A percentile compares a stretch with the other conserved stretches of the same genome.
Conservation (phyloP, 2,329 filamentous ascomycete genomes). For the Ascochyta pisi region DNA sequence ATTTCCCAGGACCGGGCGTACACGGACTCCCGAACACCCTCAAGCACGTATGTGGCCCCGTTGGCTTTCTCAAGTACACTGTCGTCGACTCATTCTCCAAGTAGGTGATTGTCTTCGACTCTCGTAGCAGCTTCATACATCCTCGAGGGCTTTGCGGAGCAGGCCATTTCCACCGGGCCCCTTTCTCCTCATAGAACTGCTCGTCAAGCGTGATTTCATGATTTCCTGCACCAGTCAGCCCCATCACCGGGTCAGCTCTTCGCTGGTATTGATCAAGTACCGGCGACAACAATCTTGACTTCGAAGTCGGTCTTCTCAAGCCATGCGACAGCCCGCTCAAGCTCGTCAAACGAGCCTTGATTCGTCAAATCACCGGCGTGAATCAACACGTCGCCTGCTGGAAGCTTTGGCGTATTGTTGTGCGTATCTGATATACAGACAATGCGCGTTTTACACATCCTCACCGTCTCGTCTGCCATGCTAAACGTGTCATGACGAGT, state of each 20-base stretch:
- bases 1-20: constrained; percentile 62
- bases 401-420: constrained; percentile 69
- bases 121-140: constrained; percentile 62
- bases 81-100: constrained; percentile 64
- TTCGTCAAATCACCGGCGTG: constrained; percentile 81
- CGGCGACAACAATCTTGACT: constrained; percentile 73
- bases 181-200: constrained; percentile 65
- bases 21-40: constrained; percentile 75
- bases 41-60: constrained; percentile 62
- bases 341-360: constrained; percentile 65
- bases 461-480: constrained; percentile 1
- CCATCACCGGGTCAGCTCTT: not conserved
- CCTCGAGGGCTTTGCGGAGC: constrained; percentile 59
- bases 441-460: constrained; percentile 61
- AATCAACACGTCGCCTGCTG: constrained; percentile 75
- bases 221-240: constrained; percentile 62
- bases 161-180: constrained; percentile 64
- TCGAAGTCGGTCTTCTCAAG: constrained; percentile 72
- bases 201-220: constrained; percentile 76
- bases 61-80: constrained; percentile 58
- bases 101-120: constrained; percentile 66
- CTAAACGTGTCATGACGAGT: not conserved
- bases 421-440: constrained; percentile 82
- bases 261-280: constrained; percentile 49
- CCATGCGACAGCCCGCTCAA: constrained; percentile 70